A percentile compares a stretch with the other conserved stretches of the same genome.
These are phyloP conservation scores for Aeschynomene evenia DNA, from an alignment of 306 rosid genomes.

Conservation along the genomic window DNA sequence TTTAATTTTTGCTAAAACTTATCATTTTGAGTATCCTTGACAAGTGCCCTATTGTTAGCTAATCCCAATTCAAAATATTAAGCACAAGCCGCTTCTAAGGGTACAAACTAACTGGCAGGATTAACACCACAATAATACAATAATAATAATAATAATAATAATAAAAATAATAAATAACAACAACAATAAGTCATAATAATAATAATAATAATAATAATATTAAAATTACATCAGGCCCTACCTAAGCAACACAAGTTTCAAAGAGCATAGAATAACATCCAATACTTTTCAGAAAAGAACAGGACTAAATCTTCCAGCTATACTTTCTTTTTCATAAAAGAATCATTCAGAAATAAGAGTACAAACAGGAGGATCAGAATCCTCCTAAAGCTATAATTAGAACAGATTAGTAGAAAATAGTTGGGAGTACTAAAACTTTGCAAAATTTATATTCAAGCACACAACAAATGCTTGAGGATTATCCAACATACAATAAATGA, in stretches of 20 bases:
- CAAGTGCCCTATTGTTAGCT: too few species aligned
- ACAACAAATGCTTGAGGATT: slow-evolving; percentile 9
- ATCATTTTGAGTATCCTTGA: too few species aligned
- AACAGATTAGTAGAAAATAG: neutral
- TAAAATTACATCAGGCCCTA: neutral
- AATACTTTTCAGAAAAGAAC: neutral
- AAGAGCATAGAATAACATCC: slow-evolving; percentile 4
- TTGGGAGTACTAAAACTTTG: neutral
- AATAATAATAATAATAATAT: neutral
- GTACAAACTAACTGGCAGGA: neutral
- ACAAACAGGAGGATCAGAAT: neutral
- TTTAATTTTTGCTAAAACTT: too few species aligned
- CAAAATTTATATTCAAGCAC: neutral
- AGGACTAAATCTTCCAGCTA: neutral
- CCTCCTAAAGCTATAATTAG: neutral
- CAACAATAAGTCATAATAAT: too few species aligned
- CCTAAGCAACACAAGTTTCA: neutral
- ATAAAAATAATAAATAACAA: too few species aligned
- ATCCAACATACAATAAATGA: slow-evolving; percentile 10
- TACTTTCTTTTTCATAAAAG: neutral
- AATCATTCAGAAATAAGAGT: neutral
- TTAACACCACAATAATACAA: too few species aligned
- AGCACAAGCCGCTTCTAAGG: slow-evolving; percentile 14
- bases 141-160: neutral
- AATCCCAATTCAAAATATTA: neutral